Percentiles rank a stretch among this genome's conserved stretches.
Conservation (phyloP, 2,329 filamentous ascomycete species). For the Byssochlamys sp. region DNA sequence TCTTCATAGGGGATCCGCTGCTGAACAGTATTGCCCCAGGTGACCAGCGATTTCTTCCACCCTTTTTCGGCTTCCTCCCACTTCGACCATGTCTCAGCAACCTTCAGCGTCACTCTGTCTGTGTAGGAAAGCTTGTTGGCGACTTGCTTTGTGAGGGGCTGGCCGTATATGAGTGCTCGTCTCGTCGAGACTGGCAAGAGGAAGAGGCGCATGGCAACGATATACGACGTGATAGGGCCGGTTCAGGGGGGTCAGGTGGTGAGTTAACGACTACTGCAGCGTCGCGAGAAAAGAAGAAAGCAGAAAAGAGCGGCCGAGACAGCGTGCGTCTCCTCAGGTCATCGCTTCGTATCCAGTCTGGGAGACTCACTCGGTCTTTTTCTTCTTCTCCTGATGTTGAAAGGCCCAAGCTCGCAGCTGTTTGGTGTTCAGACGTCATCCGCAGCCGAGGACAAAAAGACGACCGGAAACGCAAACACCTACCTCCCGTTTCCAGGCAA, state of each 20-base stretch:
- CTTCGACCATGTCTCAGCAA: conserved; percentile 65
- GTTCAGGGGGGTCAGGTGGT: conserved; percentile 3
- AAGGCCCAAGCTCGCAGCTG: not conserved
- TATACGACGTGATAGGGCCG: conserved; percentile 1
- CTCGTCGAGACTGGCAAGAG: conserved; percentile 86
- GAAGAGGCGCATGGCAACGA: conserved; percentile 70
- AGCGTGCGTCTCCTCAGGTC: conserved; percentile 12
- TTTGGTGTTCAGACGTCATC: conserved; percentile 16
- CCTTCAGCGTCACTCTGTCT: conserved; percentile 62
- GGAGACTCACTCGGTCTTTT: not conserved
- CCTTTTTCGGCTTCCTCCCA: conserved; percentile 79
- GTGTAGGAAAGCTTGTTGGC: conserved; percentile 48
- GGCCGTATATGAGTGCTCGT: conserved; percentile 84
- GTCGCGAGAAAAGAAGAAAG: conserved; percentile 11
- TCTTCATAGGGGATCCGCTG: conserved; percentile 88
- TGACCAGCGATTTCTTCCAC: conserved; percentile 81
- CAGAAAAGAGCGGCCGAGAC: conserved; percentile 9
- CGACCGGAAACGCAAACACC: not conserved
- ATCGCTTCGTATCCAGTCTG: not conserved
- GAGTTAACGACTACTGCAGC: conserved; percentile 12
- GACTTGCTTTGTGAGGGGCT: conserved; percentile 55
- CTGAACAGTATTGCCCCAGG: conserved; percentile 76
- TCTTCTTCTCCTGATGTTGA: not conserved
- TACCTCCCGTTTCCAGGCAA: not conserved
- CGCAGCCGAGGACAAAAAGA: conserved; percentile 6